Evolutionary conservation across 768 basidiomycete genomes (phyloP).

Genomic region (Macrolepiota fuliginosa): DNA sequence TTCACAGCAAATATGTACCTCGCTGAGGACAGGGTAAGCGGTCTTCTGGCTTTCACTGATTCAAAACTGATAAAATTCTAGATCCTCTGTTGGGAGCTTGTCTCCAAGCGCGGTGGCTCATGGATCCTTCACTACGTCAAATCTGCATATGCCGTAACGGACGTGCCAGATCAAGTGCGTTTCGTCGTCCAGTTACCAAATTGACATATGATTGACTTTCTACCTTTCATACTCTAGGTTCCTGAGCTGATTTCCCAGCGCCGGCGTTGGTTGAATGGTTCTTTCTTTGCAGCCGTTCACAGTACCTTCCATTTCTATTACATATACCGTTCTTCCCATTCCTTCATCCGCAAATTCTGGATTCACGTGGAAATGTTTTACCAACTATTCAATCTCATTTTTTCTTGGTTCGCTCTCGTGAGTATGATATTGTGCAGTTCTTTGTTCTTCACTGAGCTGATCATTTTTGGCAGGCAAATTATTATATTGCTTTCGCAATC

Average conservation of each 20-base stretch:
- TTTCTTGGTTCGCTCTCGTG: conserved; percentile 88
- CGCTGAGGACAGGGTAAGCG: conserved; percentile 76
- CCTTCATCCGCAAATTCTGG: conserved; percentile 84
- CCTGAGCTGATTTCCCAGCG: conserved; percentile 95
- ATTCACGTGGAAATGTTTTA: conserved; percentile 94
- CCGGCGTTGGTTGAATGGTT: conserved; percentile 95
- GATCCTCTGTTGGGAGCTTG: conserved; percentile 97
- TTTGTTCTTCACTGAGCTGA: background rate
- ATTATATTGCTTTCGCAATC: conserved; percentile 85
- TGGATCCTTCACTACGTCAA: conserved; percentile 98
- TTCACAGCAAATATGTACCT: conserved; percentile 98
- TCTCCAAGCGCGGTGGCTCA: conserved; percentile 85
- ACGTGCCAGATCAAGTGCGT: conserved; percentile 86
- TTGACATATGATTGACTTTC: background rate
- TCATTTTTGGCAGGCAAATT: conserved; percentile 62
- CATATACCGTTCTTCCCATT: conserved; percentile 87
- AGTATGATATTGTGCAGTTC: conserved; percentile 20
- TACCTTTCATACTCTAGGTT: conserved; percentile 45
- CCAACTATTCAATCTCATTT: conserved; percentile 86
- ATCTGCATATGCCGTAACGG: conserved; percentile 87
- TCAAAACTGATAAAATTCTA: conserved; percentile 23
- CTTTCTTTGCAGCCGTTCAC: conserved; percentile 97
- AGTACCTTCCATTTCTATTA: conserved; percentile 92
- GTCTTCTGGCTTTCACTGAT: background rate
- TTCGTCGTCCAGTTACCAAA: background rate